phyloP scores from a whole-genome alignment of 2,329 filamentous ascomycete species.

The Venturia effusa region DNA sequence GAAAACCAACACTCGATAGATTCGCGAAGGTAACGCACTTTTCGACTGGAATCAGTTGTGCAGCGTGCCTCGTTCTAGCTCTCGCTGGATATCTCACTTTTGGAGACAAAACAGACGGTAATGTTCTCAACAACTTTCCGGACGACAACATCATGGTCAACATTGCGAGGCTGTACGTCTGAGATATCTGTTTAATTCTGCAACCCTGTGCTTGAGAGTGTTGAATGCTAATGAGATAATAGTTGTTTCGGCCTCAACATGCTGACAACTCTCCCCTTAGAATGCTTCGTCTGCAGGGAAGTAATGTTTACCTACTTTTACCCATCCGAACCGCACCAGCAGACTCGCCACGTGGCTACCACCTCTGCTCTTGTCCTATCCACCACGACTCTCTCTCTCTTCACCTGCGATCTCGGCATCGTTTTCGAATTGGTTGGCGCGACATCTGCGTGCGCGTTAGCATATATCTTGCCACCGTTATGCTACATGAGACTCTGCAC shows the following conservation, averaged over 20 bases:
- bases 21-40: constrained; percentile 91
- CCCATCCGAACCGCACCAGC: constrained; percentile 56
- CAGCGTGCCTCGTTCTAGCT: constrained; percentile 85
- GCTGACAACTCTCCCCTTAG: constrained; percentile 90
- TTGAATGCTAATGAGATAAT: constrained; percentile 4
- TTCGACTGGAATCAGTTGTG: constrained; percentile 78
- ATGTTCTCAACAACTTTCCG: constrained; percentile 97
- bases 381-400: constrained; percentile 64
- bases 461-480: constrained; percentile 87
- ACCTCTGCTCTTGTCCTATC: constrained; percentile 70
- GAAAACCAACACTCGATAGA: constrained; percentile 88
- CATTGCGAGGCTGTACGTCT: constrained; percentile 62
- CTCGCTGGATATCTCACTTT: constrained; percentile 86
- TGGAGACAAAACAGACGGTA: constrained; percentile 81
- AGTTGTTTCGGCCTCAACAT: constrained; percentile 94
- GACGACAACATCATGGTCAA: constrained; percentile 87
- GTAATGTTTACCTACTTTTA: constrained; percentile 86
- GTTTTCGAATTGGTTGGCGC: constrained; percentile 96
- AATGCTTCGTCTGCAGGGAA: constrained; percentile 95
- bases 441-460: constrained; percentile 85
- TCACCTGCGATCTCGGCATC: constrained; percentile 86
- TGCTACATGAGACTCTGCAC: constrained; percentile 92
- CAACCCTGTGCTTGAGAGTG: not conserved
- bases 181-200: not conserved
- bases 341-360: constrained; percentile 76